Evolutionary conservation across 208 protist genomes (phyloP).

Genomic region (Histomonas meleagridis): DNA sequence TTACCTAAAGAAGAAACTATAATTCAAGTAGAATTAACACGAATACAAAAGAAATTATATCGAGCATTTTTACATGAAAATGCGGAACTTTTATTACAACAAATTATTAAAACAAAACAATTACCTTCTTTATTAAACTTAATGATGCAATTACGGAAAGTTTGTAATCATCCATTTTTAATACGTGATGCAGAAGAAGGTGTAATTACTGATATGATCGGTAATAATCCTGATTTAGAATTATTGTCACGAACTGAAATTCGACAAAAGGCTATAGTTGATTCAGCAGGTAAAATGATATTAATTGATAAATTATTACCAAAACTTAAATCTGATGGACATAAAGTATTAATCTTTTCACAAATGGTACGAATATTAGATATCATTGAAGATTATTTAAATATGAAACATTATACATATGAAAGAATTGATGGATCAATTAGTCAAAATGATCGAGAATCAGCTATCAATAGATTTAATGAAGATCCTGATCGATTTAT

Average conservation of each 20-base stretch:
- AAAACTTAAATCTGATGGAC: slow-evolving; percentile 61
- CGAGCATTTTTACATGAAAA: slow-evolving; percentile 47
- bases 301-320: slow-evolving; percentile 61
- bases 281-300: slow-evolving; percentile 58
- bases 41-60: slow-evolving; percentile 67
- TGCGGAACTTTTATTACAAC: background rate
- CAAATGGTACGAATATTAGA: slow-evolving; percentile 65
- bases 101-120: background rate
- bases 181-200: slow-evolving; percentile 72
- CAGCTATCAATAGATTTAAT: slow-evolving; percentile 54
- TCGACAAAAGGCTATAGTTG: slow-evolving; percentile 46
- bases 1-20: slow-evolving; percentile 63
- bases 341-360: slow-evolving; percentile 80
- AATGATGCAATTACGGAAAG: slow-evolving; percentile 56
- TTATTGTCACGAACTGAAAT: slow-evolving; percentile 32
- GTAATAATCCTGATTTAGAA: slow-evolving; percentile 67
- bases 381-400: slow-evolving; percentile 63
- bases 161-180: slow-evolving; percentile 82
- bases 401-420: slow-evolving; percentile 58
- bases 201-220: slow-evolving; percentile 57
- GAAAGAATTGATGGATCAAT: slow-evolving; percentile 55
- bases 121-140: slow-evolving; percentile 40
- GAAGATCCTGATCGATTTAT: slow-evolving; percentile 47
- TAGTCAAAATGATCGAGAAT: slow-evolving; percentile 39
- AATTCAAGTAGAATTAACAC: slow-evolving; percentile 56